Evolutionary conservation across 2,329 filamentous ascomycete genomes (phyloP).

Genomic region (Fusarium brachygibbosum): DNA sequence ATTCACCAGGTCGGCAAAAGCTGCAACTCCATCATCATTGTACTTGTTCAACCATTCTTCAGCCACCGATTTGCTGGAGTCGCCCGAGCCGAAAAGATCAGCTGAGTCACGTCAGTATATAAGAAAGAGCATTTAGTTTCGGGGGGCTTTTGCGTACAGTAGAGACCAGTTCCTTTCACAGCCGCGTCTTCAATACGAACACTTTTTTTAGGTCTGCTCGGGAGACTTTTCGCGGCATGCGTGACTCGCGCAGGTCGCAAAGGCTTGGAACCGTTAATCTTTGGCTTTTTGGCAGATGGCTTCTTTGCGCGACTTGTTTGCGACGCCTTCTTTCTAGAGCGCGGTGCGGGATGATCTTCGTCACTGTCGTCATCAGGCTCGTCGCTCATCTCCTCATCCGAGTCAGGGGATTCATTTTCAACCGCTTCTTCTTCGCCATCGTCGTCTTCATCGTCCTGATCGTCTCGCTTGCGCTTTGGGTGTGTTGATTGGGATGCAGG

Average conservation of each 20-base stretch:
- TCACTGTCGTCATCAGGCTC: conserved; percentile 64
- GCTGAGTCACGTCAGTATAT: conserved; percentile 58
- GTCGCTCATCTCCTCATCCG: conserved; percentile 61
- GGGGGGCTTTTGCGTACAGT: conserved; percentile 57
- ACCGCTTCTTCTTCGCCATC: conserved; percentile 54
- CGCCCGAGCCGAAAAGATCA: conserved; percentile 73
- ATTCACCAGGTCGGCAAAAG: conserved; percentile 74
- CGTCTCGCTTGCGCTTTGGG: conserved; percentile 71
- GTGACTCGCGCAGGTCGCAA: conserved; percentile 55
- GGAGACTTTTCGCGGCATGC: conserved; percentile 55
- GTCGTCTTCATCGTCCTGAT: conserved; percentile 57
- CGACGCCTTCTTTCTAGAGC: conserved; percentile 59
- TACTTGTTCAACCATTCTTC: conserved; percentile 72
- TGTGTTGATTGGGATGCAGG: conserved; percentile 55
- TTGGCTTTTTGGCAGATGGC: conserved; percentile 73
- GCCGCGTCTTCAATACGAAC: conserved; percentile 64
- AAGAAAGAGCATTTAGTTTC: conserved; percentile 3
- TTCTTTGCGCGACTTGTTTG: conserved; percentile 64
- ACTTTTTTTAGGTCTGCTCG: conserved; percentile 69
- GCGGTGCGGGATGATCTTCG: conserved; percentile 56
- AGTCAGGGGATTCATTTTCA: conserved; percentile 63
- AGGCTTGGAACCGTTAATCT: conserved; percentile 68
- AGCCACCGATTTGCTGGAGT: conserved; percentile 68
- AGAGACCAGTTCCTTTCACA: conserved; percentile 67
- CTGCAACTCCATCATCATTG: conserved; percentile 64